Percentiles rank a stretch among this genome's conserved stretches.
phyloP scores from a whole-genome alignment of 2,329 filamentous ascomycete species.

The Ascochyta koolunga region DNA sequence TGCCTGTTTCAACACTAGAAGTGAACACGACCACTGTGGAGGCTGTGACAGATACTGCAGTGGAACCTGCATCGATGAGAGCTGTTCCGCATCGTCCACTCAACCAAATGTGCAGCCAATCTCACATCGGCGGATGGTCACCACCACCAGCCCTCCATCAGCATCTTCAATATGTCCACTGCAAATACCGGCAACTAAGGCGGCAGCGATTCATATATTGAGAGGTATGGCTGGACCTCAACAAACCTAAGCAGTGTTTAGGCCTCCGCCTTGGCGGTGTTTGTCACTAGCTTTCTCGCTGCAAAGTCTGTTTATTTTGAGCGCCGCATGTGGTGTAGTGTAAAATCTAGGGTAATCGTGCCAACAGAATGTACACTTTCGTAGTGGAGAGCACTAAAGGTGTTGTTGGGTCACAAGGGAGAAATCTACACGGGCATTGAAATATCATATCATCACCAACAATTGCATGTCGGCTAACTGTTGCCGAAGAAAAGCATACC shows the following conservation, averaged over 20 bases:
- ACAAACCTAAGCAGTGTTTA: not conserved
- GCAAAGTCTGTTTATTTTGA: not conserved
- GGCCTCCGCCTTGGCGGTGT: not conserved
- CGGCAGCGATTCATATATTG: constrained; percentile 1
- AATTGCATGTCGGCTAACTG: not conserved
- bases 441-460: not conserved
- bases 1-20: constrained; percentile 6
- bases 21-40: constrained; percentile 4
- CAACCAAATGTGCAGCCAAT: not conserved
- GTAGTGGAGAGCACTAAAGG: not conserved
- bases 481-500: not conserved
- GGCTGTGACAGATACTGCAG: constrained; percentile 6
- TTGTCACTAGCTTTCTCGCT: not conserved
- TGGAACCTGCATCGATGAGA: not conserved
- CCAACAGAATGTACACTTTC: not conserved
- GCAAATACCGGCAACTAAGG: not conserved
- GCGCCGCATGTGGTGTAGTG: not conserved
- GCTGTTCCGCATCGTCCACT: not conserved
- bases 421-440: not conserved
- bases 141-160: not conserved
- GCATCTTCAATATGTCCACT: not conserved
- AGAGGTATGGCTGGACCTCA: not conserved
- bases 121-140: not conserved
- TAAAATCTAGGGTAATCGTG: too few species aligned
- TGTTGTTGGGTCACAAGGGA: not conserved